These are phyloP conservation scores for Pisolithus sp. DNA, from an alignment of 768 basidiomycete genomes.

Conservation along the genomic window DNA sequence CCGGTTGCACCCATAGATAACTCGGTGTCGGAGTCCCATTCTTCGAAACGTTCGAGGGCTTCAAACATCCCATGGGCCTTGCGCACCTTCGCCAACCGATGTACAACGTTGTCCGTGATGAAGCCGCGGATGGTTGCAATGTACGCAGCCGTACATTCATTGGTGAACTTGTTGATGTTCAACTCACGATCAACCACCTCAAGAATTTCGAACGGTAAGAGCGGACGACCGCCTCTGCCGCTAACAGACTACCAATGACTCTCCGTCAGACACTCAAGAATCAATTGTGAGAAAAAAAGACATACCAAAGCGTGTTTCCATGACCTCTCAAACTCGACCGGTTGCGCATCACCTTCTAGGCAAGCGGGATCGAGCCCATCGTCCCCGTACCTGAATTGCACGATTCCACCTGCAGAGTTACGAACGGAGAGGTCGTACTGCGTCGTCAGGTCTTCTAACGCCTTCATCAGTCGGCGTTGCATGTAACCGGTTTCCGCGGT, in stretches of 20 bases:
- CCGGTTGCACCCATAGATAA: conserved; percentile 69
- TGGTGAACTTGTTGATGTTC: conserved; percentile 49
- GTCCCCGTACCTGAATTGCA: conserved; percentile 96
- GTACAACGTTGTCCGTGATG: conserved; percentile 59
- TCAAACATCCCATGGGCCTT: conserved; percentile 76
- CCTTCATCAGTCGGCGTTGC: conserved; percentile 98
- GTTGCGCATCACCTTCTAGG: conserved; percentile 91
- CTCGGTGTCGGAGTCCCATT: conserved; percentile 76
- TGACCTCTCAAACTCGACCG: conserved; percentile 82
- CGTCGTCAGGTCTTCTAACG: conserved; percentile 91
- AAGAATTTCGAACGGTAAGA: conserved; percentile 84
- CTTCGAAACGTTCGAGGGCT: conserved; percentile 64
- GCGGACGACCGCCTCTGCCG: conserved; percentile 48
- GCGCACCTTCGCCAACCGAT: conserved; percentile 60
- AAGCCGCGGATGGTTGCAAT: conserved; percentile 64
- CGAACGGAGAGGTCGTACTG: conserved; percentile 96
- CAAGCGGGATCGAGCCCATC: conserved; percentile 97
- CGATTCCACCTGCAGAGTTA: conserved; percentile 89
- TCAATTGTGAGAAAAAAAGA: neutral
- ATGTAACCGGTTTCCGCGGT: conserved; percentile 99
- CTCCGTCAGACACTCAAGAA: neutral
- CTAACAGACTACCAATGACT: conserved; percentile 49
- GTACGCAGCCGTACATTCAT: conserved; percentile 68
- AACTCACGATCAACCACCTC: conserved; percentile 65
- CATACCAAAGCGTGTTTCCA: conserved; percentile 80